Percentiles rank a stretch among this genome's conserved stretches.
Evolutionary conservation across 1,139 yeast species (phyloP).

Genomic region (Taphrina communis): DNA sequence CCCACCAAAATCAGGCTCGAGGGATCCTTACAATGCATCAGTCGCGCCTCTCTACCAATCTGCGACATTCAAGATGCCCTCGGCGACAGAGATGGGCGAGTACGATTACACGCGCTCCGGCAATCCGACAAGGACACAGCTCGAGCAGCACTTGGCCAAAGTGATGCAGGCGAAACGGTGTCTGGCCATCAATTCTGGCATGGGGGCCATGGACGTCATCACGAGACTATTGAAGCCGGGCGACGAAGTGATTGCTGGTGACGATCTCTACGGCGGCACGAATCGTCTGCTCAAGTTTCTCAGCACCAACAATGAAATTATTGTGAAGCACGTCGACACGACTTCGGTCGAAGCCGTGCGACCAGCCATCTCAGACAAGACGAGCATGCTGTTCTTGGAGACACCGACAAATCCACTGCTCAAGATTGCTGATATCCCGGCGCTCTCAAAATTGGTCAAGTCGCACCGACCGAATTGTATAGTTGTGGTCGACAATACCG

Average conservation of each 20-base stretch:
- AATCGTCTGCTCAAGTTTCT: slow-evolving; percentile 80
- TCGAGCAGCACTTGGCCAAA: slow-evolving; percentile 80
- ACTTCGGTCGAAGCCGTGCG: slow-evolving; percentile 67
- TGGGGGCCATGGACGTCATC: slow-evolving; percentile 82
- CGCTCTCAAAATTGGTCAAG: slow-evolving; percentile 60
- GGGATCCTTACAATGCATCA: slow-evolving; percentile 78
- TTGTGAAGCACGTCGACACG: slow-evolving; percentile 80
- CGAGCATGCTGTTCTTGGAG: slow-evolving; percentile 85
- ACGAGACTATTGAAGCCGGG: slow-evolving; percentile 65
- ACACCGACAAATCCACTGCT: slow-evolving; percentile 89
- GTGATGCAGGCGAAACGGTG: slow-evolving; percentile 80
- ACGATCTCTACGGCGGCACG: slow-evolving; percentile 93
- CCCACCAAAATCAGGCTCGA: slow-evolving; percentile 51
- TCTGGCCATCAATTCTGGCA: slow-evolving; percentile 81
- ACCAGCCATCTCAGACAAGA: slow-evolving; percentile 56
- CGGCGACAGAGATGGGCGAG: slow-evolving; percentile 67
- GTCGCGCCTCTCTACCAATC: slow-evolving; percentile 89
- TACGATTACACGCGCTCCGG: slow-evolving; percentile 88
- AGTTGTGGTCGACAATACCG: slow-evolving; percentile 89
- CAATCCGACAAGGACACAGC: slow-evolving; percentile 85
- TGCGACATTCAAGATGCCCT: slow-evolving; percentile 87
- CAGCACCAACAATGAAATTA: slow-evolving; percentile 68
- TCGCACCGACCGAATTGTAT: slow-evolving; percentile 63
- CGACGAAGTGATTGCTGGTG: slow-evolving; percentile 63
- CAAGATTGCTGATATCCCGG: slow-evolving; percentile 71